phyloP scores from a whole-genome alignment of 768 basidiomycete species.

The Goffeauzyma gilvescens region DNA sequence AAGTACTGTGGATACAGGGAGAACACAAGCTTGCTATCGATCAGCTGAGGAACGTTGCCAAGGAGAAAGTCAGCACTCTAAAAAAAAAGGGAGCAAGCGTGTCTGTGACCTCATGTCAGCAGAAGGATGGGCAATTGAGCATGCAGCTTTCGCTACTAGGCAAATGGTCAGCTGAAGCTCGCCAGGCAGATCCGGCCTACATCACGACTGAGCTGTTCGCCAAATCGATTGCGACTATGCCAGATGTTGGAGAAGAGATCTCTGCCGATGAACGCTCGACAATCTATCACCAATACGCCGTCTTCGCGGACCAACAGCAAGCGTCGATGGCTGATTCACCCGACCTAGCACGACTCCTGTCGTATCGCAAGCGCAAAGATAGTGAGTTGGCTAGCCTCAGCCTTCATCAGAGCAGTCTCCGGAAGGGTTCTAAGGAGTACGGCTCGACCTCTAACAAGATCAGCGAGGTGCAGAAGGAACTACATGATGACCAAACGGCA shows the following conservation, averaged over 20 bases:
- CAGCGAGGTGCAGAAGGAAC: neutral
- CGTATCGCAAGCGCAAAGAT: conserved; percentile 53
- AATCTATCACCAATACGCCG: conserved; percentile 63
- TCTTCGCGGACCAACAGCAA: conserved; percentile 77
- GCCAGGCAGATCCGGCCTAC: conserved; percentile 53
- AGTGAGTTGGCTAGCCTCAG: conserved; percentile 36
- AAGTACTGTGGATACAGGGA: conserved; percentile 70
- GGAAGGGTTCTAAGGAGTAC: neutral
- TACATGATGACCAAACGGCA: neutral
- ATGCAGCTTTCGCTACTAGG: no score
- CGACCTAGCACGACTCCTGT: conserved; percentile 48
- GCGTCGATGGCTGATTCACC: conserved; percentile 49
- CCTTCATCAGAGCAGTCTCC: neutral
- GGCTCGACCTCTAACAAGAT: neutral
- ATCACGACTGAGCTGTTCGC: conserved; percentile 56
- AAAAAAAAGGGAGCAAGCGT: no score
- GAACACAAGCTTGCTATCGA: conserved; percentile 71
- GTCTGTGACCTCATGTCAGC: no score
- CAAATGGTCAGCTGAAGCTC: conserved; percentile 73
- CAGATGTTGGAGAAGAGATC: conserved; percentile 5
- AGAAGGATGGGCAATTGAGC: no score
- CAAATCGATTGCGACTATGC: conserved; percentile 29
- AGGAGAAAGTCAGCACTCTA: no score
- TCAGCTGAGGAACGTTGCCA: conserved; percentile 39
- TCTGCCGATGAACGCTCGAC: conserved; percentile 14